Evolutionary conservation across 306 rosid genomes (phyloP).

Genomic region (Benincasa hispida): DNA sequence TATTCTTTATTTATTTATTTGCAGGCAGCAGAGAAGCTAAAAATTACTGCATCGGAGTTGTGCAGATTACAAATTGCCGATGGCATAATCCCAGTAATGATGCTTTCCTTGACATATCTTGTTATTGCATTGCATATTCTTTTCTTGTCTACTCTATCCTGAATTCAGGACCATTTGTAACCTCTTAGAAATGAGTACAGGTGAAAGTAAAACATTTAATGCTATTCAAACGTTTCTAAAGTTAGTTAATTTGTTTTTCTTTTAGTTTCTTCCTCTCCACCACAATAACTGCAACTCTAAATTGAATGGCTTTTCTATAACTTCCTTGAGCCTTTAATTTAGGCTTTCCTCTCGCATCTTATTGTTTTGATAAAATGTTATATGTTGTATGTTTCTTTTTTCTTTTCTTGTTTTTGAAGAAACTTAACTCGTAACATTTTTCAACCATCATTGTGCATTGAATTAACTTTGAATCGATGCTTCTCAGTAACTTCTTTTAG

Average conservation of each 20-base stretch:
- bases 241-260: neutral
- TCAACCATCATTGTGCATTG: slow-evolving; percentile 10
- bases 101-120: slow-evolving; percentile 12
- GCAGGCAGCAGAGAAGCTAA: slow-evolving; percentile 84
- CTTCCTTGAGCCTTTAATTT: neutral
- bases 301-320: neutral
- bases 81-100: slow-evolving; percentile 72
- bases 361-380: neutral
- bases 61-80: slow-evolving; percentile 59
- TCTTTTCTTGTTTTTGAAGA: neutral
- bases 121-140: neutral
- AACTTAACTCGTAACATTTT: neutral
- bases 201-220: neutral
- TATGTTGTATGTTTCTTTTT: neutral
- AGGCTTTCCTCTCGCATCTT: neutral
- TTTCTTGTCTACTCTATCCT: neutral
- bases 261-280: neutral
- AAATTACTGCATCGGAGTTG: slow-evolving; percentile 63
- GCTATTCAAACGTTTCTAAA: neutral
- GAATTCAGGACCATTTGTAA: neutral
- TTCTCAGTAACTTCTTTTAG: neutral
- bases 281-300: neutral
- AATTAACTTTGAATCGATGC: neutral
- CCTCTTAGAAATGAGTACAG: neutral
- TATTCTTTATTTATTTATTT: neutral